These are phyloP conservation scores for Pichia kudriavzevii DNA, from an alignment of 1,139 yeast species.

Conservation along the genomic window DNA sequence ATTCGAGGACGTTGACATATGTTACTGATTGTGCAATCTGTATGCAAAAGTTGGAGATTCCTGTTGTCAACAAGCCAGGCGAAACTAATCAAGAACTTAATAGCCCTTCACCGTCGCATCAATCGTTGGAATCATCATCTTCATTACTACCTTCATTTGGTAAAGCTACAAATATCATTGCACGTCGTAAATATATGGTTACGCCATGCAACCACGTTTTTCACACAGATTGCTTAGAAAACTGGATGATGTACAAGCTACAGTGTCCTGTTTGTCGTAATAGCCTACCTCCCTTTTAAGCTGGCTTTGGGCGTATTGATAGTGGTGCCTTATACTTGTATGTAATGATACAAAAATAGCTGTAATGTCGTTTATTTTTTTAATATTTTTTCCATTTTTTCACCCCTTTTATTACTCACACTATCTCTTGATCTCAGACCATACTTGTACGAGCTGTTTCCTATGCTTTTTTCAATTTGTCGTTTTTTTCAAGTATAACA, in stretches of 20 bases:
- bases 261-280: slow-evolving; percentile 93
- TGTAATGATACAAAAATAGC: too few relatives aligned
- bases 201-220: slow-evolving; percentile 90
- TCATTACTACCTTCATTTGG: slow-evolving; percentile 4
- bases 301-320: too few relatives aligned
- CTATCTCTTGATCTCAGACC: too few relatives aligned
- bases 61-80: slow-evolving; percentile 41
- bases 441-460: too few relatives aligned
- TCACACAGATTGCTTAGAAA: slow-evolving; percentile 79
- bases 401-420: too few relatives aligned
- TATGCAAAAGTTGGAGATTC: slow-evolving; percentile 67
- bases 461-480: neutral
- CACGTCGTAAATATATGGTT: slow-evolving; percentile 59
- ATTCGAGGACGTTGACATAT: slow-evolving; percentile 27
- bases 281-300: slow-evolving; percentile 65
- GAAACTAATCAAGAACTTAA: slow-evolving; percentile 1
- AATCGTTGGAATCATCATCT: slow-evolving; percentile 10
- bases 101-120: neutral
- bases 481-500: neutral
- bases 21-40: slow-evolving; percentile 78
- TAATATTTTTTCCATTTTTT: too few relatives aligned
- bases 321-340: too few relatives aligned
- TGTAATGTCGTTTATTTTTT: too few relatives aligned
- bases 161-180: slow-evolving; percentile 22
- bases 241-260: slow-evolving; percentile 87